Percentiles rank a stretch among this genome's conserved stretches.
Conservation (phyloP, 208 protist species). For the Leishmania major region DNA sequence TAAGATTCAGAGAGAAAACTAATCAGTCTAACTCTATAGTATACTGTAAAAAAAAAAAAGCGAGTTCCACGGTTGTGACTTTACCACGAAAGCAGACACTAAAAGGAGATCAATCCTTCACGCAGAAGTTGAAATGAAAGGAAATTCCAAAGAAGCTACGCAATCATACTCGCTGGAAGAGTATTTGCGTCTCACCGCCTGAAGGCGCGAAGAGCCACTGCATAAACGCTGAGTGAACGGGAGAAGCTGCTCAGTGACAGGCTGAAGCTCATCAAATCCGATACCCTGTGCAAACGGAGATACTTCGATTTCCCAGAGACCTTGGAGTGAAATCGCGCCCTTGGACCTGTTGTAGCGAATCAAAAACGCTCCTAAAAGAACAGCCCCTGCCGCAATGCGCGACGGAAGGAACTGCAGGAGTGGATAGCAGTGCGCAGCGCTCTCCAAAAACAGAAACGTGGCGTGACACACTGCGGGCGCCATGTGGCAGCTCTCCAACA, state of each 20-base stretch:
- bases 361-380: constrained; percentile 60
- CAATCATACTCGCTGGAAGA: constrained; percentile 42
- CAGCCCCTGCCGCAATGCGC: constrained; percentile 53
- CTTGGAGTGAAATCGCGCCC: constrained; percentile 18
- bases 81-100: background rate
- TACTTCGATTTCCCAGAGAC: constrained; percentile 59
- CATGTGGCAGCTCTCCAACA: constrained; percentile 37
- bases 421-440: constrained; percentile 64
- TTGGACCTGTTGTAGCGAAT: constrained; percentile 34
- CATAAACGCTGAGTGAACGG: constrained; percentile 57
- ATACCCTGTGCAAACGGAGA: constrained; percentile 40
- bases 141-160: constrained; percentile 60
- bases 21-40: constrained; percentile 14
- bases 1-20: background rate
- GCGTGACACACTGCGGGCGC: constrained; percentile 43
- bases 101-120: constrained; percentile 5
- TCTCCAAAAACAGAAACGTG: constrained; percentile 72
- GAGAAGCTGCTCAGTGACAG: constrained; percentile 53
- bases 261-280: constrained; percentile 44
- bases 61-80: background rate
- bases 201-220: constrained; percentile 54
- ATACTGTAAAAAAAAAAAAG: background rate
- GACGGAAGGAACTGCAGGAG: constrained; percentile 72
- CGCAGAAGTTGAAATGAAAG: constrained; percentile 26
- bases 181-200: constrained; percentile 72